A percentile compares a stretch with the other conserved stretches of the same genome.
phyloP scores from a whole-genome alignment of 345 rosid genomes.

The Brassica incana region DNA sequence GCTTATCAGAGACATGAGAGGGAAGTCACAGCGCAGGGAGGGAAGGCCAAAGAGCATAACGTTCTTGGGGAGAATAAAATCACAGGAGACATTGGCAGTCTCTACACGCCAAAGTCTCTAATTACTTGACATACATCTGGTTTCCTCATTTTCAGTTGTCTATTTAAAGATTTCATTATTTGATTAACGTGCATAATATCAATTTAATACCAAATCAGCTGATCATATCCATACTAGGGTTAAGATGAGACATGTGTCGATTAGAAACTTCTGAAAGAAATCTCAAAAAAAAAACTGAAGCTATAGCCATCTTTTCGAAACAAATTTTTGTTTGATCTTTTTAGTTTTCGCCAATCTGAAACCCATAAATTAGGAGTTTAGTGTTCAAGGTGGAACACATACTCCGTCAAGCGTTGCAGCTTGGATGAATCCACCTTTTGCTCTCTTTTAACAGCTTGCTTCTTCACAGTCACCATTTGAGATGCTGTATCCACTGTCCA shows the following conservation, averaged over 20 bases:
- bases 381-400: conserved; percentile 79
- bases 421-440: conserved; percentile 73
- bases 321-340: not conserved
- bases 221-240: not conserved
- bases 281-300: not conserved
- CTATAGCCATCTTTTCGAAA: not conserved
- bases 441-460: conserved; percentile 52
- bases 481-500: conserved; percentile 68
- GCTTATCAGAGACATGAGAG: no score
- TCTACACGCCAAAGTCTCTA: no score
- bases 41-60: no score
- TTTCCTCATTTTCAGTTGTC: not conserved
- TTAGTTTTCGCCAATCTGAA: not conserved
- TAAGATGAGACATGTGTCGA: not conserved
- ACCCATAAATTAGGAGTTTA: conserved; percentile 11
- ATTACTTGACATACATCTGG: not conserved
- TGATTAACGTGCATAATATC: not conserved
- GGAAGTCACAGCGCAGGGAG: no score
- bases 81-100: not conserved
- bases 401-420: conserved; percentile 82
- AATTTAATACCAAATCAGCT: not conserved
- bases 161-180: not conserved
- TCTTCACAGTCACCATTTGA: conserved; percentile 73
- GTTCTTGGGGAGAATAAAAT: not conserved
- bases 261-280: not conserved